Evolutionary conservation across 352 stramenopile genomes (phyloP), one percentile per base, ranked within the genome.

Genomic region (Globisporangium perplexum): DNA sequence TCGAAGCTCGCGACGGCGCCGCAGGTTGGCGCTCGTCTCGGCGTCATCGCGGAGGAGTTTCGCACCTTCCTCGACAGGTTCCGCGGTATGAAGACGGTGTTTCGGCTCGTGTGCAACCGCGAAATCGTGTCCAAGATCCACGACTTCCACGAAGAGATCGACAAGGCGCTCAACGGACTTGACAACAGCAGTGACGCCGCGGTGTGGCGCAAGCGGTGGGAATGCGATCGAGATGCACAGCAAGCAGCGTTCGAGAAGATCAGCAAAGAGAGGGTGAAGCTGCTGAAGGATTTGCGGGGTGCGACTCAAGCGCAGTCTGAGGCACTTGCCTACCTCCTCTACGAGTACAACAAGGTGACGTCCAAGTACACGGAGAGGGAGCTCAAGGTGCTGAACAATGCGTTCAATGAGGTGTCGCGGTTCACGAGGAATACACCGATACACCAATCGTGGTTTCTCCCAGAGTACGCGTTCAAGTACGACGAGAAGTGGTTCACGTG

Each of bases 371-470:
- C 38, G 38, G 38, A 44, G 38, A 23, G 17, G 11, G 54, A 55
- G 15, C 20, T 55, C 17, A 7, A 36, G 17, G 36, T 55, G 15
- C 45, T 59, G n/a, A n/a, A 28, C 6, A 49, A 22, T 1, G 54
- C 54, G 18, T 45, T 60, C 30, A 24, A 4, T 5, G 20, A 20
- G 6, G 12, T 43, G 3, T 22, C 45, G 4, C 20, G 7, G 3
- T 24, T 44, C 52, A 38, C 38, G 22, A 22, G 18, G 7, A 42
- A 24, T 17, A 33, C 31, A 2, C 45, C 45, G 15, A 47, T n/a
- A 2, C 24, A 45, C 20, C 5, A 20, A 0, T 28, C 24, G 22
- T 60, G 55, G 55, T 50, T 60, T 5, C 26, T 60, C n/a, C 55
- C 55, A 7, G 22, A 26, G 8, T 48, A 55, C 41, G 28, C 50